Percentiles rank a stretch among this genome's conserved stretches.
Conservation (phyloP, 495 filamentous ascomycete species). For the Penicilliopsis zonata region DNA sequence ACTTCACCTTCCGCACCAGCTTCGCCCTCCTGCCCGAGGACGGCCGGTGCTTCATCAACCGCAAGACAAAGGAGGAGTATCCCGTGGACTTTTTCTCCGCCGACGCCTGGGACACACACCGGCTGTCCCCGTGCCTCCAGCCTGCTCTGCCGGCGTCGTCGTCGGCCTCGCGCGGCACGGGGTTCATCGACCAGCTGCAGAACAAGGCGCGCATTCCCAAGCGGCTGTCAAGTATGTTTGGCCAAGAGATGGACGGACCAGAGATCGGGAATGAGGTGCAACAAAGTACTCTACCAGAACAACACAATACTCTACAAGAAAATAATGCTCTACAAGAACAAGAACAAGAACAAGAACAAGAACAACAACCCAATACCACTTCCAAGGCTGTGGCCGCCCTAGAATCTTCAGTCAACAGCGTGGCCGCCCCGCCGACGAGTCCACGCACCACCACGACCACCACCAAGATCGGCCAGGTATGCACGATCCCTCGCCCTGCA, state of each 20-base stretch:
- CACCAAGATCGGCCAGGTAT: slow-evolving; percentile 25
- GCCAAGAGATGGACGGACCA: too few species aligned
- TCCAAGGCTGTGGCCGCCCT: slow-evolving; percentile 5
- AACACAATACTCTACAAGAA: too few species aligned
- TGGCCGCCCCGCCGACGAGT: slow-evolving; percentile 19
- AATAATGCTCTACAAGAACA: too few species aligned
- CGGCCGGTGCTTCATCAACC: slow-evolving; percentile 81
- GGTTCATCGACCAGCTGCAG: slow-evolving; percentile 35
- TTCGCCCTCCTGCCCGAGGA: slow-evolving; percentile 81
- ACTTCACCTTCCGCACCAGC: slow-evolving; percentile 81
- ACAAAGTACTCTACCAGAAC: not conserved
- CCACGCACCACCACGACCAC: slow-evolving; percentile 17
- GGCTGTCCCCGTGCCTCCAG: slow-evolving; percentile 65
- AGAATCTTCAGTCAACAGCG: slow-evolving; percentile 21
- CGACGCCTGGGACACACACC: slow-evolving; percentile 67
- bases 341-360: too few species aligned
- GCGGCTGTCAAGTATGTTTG: slow-evolving; percentile 22
- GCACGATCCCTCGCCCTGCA: slow-evolving; percentile 35
- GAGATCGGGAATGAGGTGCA: too few species aligned
- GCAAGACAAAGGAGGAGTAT: slow-evolving; percentile 67
- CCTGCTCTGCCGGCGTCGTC: slow-evolving; percentile 44
- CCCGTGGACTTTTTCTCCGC: slow-evolving; percentile 75
- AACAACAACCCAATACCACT: too few species aligned
- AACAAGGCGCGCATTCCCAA: slow-evolving; percentile 19
- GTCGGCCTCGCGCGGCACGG: slow-evolving; percentile 23